phyloP scores from a whole-genome alignment of 192 early-diverging fungal species.

The Coemansia sp. region DNA sequence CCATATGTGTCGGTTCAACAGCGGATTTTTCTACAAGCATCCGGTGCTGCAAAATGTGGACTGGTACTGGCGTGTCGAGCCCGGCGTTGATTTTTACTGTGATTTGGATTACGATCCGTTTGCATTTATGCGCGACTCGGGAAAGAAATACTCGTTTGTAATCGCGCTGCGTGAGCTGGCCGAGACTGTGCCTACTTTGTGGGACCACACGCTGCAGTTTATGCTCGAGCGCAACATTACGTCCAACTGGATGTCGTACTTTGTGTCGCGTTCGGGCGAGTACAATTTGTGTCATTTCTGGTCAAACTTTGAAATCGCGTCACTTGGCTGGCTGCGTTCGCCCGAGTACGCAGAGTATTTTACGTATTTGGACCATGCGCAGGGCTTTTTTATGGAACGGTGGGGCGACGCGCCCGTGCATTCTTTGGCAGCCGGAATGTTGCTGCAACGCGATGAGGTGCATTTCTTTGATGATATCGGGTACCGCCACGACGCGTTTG shows the following conservation, averaged over 20 bases:
- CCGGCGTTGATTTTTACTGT: slow-evolving; percentile 79
- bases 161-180: slow-evolving; percentile 57
- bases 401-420: slow-evolving; percentile 85
- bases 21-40: slow-evolving; percentile 62
- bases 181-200: slow-evolving; percentile 58
- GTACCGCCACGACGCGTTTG: slow-evolving; percentile 55
- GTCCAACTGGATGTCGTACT: slow-evolving; percentile 44
- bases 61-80: slow-evolving; percentile 91
- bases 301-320: slow-evolving; percentile 82
- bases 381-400: slow-evolving; percentile 77
- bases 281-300: slow-evolving; percentile 79
- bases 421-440: slow-evolving; percentile 60
- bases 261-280: slow-evolving; percentile 25
- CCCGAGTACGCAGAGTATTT: slow-evolving; percentile 63
- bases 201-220: slow-evolving; percentile 51
- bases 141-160: slow-evolving; percentile 71
- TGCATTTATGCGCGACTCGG: slow-evolving; percentile 68
- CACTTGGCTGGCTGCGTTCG: slow-evolving; percentile 61
- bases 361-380: slow-evolving; percentile 61
- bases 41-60: slow-evolving; percentile 67
- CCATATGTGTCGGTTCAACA: slow-evolving; percentile 81
- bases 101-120: slow-evolving; percentile 85
- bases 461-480: slow-evolving; percentile 79
- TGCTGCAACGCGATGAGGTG: slow-evolving; percentile 56
- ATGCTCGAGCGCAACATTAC: slow-evolving; percentile 32